Conservation (phyloP, 495 filamentous ascomycete species). For the Talaromyces ruber region DNA sequence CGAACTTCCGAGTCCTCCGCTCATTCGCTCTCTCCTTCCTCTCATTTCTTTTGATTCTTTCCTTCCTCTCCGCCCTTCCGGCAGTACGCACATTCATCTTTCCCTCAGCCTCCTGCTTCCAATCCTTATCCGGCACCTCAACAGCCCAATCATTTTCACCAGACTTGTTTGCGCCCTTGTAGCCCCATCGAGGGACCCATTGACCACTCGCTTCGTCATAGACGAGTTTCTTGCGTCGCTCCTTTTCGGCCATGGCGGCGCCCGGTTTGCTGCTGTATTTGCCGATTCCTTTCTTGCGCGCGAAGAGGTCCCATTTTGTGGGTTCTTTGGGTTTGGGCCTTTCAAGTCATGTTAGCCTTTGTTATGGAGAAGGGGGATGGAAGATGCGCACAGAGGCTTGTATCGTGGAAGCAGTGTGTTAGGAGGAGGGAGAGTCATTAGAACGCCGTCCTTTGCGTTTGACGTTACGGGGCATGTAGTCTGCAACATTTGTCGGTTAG, state of each 20-base stretch:
- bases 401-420: conserved; percentile 70
- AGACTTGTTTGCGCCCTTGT: conserved; percentile 84
- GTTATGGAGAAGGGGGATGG: background rate
- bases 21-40: conserved; percentile 62
- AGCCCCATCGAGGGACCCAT: conserved; percentile 91
- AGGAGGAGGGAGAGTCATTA: conserved; percentile 63
- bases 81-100: conserved; percentile 55
- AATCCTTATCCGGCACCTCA: conserved; percentile 72
- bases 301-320: conserved; percentile 93
- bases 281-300: conserved; percentile 87
- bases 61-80: conserved; percentile 53
- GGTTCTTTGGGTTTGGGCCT: conserved; percentile 61
- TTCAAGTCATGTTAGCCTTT: background rate
- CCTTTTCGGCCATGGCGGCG: conserved; percentile 34
- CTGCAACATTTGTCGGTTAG: background rate
- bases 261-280: conserved; percentile 36
- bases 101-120: conserved; percentile 52
- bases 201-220: conserved; percentile 80
- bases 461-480: conserved; percentile 70
- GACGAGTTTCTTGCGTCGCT: conserved; percentile 70
- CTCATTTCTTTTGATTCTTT: conserved; percentile 60
- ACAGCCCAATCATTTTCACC: conserved; percentile 76
- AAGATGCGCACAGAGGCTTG: conserved; percentile 53
- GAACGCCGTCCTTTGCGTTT: conserved; percentile 52
- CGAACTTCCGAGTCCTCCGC: conserved; percentile 40